Conservation (phyloP, 1,139 yeast genomes). For the Candida buenavistaensis region DNA sequence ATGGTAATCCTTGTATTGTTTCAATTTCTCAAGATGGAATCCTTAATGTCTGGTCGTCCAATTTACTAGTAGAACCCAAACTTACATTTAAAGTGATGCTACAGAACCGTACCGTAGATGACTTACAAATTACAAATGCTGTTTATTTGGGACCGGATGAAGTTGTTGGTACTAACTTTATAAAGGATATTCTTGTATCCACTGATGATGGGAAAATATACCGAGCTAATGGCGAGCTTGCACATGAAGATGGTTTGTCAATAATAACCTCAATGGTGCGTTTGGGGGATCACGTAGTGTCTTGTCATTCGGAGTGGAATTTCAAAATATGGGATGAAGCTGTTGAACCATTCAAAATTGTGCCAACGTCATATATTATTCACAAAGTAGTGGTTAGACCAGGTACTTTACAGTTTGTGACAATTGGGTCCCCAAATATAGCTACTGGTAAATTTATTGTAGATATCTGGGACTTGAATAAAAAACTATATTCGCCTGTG, state of each 20-base stretch:
- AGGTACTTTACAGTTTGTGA: slow-evolving; percentile 44
- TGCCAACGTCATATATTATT: slow-evolving; percentile 42
- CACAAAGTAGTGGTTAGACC: slow-evolving; percentile 48
- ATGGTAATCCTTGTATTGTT: slow-evolving; percentile 28
- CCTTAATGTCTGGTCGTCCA: slow-evolving; percentile 43
- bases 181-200: slow-evolving; percentile 6
- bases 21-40: slow-evolving; percentile 37
- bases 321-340: slow-evolving; percentile 24
- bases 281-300: slow-evolving; percentile 15
- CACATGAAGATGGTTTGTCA: slow-evolving; percentile 7
- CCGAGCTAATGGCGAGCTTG: slow-evolving; percentile 1
- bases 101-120: background rate
- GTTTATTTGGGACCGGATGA: slow-evolving; percentile 9
- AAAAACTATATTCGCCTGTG: slow-evolving; percentile 39
- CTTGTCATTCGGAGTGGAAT: slow-evolving; percentile 34
- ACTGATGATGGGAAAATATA: slow-evolving; percentile 10
- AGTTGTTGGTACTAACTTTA: slow-evolving; percentile 8
- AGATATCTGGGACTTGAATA: slow-evolving; percentile 57
- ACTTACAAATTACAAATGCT: slow-evolving; percentile 4
- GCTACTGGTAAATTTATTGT: slow-evolving; percentile 27
- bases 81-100: slow-evolving; percentile 18
- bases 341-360: slow-evolving; percentile 7
- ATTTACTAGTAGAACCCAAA: slow-evolving; percentile 34
- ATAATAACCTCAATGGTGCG: slow-evolving; percentile 4
- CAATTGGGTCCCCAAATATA: slow-evolving; percentile 41